These are phyloP conservation scores for Pseudogymnoascus sp. DNA, from an alignment of 2,329 filamentous ascomycete species.

Conservation along the genomic window DNA sequence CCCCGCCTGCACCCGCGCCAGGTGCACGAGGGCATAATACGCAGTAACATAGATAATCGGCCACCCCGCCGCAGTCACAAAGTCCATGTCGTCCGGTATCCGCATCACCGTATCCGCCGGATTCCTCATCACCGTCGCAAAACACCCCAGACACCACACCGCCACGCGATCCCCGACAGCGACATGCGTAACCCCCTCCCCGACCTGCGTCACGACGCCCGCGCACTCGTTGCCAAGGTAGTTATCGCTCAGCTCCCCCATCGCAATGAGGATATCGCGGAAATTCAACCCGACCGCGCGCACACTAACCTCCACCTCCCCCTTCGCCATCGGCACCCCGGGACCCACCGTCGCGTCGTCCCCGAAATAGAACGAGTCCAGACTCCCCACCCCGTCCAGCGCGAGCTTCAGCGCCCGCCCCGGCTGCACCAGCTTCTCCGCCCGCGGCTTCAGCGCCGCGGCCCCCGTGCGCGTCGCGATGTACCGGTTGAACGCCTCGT, in stretches of 20 bases:
- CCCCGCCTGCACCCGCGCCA: constrained; percentile 18
- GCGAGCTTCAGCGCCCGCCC: constrained; percentile 19
- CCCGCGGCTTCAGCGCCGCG: neutral
- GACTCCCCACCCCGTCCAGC: constrained; percentile 19
- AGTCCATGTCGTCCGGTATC: constrained; percentile 20
- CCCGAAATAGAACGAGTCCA: constrained; percentile 22
- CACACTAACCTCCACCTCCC: constrained; percentile 21
- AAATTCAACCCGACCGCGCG: constrained; percentile 30
- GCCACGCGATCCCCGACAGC: constrained; percentile 29
- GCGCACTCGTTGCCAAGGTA: constrained; percentile 29
- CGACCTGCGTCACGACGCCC: constrained; percentile 27
- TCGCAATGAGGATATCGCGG: constrained; percentile 29
- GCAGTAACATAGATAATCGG: constrained; percentile 24
- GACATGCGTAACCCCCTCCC: constrained; percentile 20
- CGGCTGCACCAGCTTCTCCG: constrained; percentile 11
- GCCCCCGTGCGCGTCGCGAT: neutral
- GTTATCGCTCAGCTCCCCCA: constrained; percentile 27
- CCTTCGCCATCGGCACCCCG: constrained; percentile 7
- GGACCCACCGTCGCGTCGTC: constrained; percentile 20
- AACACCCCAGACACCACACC: constrained; percentile 25
- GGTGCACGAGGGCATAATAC: constrained; percentile 21
- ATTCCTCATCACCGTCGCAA: constrained; percentile 25
- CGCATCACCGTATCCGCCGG: constrained; percentile 20
- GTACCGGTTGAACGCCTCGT: constrained; percentile 18
- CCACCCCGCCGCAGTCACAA: constrained; percentile 22